Evolutionary conservation across 2,329 filamentous ascomycete genomes (phyloP), one percentile per base, ranked within the genome.

Genomic region (Curvularia lunata): DNA sequence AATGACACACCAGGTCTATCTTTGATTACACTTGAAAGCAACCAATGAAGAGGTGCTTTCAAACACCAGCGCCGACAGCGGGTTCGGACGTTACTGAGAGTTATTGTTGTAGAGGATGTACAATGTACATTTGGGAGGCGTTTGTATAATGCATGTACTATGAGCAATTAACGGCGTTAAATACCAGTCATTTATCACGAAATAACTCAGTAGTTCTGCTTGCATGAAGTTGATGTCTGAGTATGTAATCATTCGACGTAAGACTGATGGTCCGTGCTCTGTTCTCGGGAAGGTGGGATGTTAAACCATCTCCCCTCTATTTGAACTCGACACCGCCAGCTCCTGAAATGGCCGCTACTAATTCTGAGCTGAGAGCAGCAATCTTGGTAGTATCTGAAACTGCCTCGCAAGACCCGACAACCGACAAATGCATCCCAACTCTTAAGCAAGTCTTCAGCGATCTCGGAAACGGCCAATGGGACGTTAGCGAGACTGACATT

Each of bases 311-410:
- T 66, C 61, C 65, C 61, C 68, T 57, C 51, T 56, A 61, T 58
- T 49, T 43, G 10, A n/a, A 58, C 65, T 59, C 51, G 58, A 64
- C 59, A 27, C 27, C 40, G 23, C 52, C 63, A 50, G 49, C 56
- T 48, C 51, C 27, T 60, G 69, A 57, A 32, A 77, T 77, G 75
- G 70, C 64, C 59, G 58, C 61, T 56, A 43, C 58, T 43, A 75
- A 80, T 54, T 57, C 56, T 30, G 79, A 81, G 54, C 81, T 98
- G 12, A 89, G 82, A 72, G 89, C 88, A 32, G 91, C 90, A 7
- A 88, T 99, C 48, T 83, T 99, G 52, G 85, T 98, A 65, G 84
- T 99, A 38, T 98, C 95, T 1, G 96, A 96, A 49, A 99, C 95
- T 5, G 95, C 93, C 5, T 87, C 88, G 8, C 83, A 86, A 66